These are phyloP conservation scores for Saccharomycopsis sp. DNA, from an alignment of 805 yeast species.

Conservation along the genomic window DNA sequence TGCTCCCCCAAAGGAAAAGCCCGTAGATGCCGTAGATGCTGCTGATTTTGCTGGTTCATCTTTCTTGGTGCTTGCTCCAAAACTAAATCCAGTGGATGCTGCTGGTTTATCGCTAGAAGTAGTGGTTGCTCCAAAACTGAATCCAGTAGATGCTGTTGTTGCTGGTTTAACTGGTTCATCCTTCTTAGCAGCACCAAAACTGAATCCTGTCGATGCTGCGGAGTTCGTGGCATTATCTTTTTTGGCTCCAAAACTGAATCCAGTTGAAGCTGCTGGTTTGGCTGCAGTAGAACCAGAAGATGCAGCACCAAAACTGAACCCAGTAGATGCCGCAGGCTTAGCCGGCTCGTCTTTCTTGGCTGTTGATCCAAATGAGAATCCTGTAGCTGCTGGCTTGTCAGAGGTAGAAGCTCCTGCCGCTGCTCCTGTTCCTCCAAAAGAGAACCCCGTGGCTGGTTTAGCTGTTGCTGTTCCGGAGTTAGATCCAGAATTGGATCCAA, in stretches of 20 bases:
- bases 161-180: slow-evolving; percentile 17
- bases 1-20: slow-evolving; percentile 3
- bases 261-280: slow-evolving; percentile 14
- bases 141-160: slow-evolving; percentile 16
- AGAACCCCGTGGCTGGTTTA: slow-evolving; percentile 23
- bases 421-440: slow-evolving; percentile 26
- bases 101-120: slow-evolving; percentile 12
- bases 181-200: slow-evolving; percentile 24
- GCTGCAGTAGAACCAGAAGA: no score
- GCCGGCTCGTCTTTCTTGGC: slow-evolving; percentile 8
- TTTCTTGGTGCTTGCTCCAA: slow-evolving; percentile 19
- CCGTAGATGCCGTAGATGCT: slow-evolving; percentile 8
- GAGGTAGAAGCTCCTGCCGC: slow-evolving; percentile 11
- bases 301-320: slow-evolving; percentile 21
- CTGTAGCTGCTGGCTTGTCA: slow-evolving; percentile 4
- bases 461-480: slow-evolving; percentile 30
- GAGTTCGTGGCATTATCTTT: not conserved
- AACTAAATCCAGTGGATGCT: slow-evolving; percentile 18
- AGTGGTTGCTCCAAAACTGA: slow-evolving; percentile 21
- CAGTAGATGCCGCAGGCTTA: slow-evolving; percentile 19
- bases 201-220: slow-evolving; percentile 13
- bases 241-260: slow-evolving; percentile 22
- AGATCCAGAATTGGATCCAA: slow-evolving; percentile 17
- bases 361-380: slow-evolving; percentile 22
- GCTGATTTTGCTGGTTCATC: not conserved